Evolutionary conservation across 2,329 filamentous ascomycete species (phyloP), one percentile per base, ranked within the genome.

Genomic region (Xylariaceae sp.): DNA sequence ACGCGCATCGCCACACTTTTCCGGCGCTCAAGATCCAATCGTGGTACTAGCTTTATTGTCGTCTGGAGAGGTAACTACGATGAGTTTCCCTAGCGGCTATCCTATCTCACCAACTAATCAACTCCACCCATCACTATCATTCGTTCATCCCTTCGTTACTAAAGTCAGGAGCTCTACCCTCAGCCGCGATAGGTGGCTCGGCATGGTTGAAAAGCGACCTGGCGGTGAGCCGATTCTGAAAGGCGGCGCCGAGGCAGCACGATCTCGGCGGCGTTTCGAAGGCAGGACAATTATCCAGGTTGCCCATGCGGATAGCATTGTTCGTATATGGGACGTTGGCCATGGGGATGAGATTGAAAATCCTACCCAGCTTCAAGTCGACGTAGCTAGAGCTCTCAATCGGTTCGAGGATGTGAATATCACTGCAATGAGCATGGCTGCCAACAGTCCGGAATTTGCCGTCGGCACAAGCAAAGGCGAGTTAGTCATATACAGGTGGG

Each of bases 281-380:
- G 80, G 85, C 56, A 83, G 94, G 45, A 95, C 91, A 53, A 82
- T 97, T 42, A 80, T 96, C 6, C 87, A 92, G 57, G 89, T 89
- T 4, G 87, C 90, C 0, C 92, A 99, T 69, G 90, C 87, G 2
- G 94, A 99, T 70, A 90, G 92, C 49, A 95, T 88, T 0, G 78
- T 99, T n/a, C 80, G 92, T 30, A 76, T 97, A 6, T 99, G 92
- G 91, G 94, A 99, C 70, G 83, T 87, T 18, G 94, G 94, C 0
- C 88, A 95, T 65, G 88, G 84, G 13, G 94, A 99, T 66, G 89
- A 96, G 65, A 88, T 99, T 47, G 94, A 99, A 70, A 97, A 97
- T 64, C 79, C 83, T 12, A 77, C 78, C 3, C 79, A 89, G 49
- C 74, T 97, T 21, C 92, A 99, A 72, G 84, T 95, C 5, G 92